Base-by-base conservation (phyloP, 179 eudicot species). In the Spinacia oleracea region DNA sequence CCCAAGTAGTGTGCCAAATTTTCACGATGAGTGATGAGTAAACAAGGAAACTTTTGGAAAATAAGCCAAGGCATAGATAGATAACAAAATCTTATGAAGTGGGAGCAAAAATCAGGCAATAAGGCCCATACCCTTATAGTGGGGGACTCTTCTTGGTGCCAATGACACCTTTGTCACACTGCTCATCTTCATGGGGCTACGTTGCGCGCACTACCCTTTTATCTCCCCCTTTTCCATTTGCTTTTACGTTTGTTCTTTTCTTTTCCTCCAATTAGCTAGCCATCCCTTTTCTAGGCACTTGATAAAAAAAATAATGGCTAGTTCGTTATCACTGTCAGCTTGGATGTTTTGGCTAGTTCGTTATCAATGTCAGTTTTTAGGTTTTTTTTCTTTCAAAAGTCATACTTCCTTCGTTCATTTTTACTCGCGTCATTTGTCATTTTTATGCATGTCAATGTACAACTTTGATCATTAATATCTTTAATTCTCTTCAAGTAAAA, bases 41-140 rank as follows among this genome's bases (percentile, higher is more conserved):
- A 51, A 27, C 50, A 29, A 67, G 35, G 15, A 38, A 77, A 63
- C 73, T 77, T 67, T 67, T 32, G 64, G 73, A 7, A 74, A 43
- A 68, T 12, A 62, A 71, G 38, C 29, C 72, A 43, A 68, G 32
- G 48, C 21, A 12, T 51, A 67, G 64, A 20, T 51, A 67, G 67
- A 20, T 31, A 69, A 29, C 38, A 60, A 80, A 38, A 75, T 58
- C 64, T 77, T 48, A 73, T 43, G 25, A 58, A 45, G 76, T 75
- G 78, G 78, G 78, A 80, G 71, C 72, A 59, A 55, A 56, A 23
- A 58, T 2, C 18, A 15, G 0, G 5, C 18, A 35, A 16, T 42
- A n/a, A 25, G 20, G 38, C 50, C 78, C 78, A 60, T 68, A 20
- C 32, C 29, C 31, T 8, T n/a, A n/a, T 58, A 73, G 71, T 64